phyloP scores from a whole-genome alignment of 768 basidiomycete species.

The Lentinula sp. region DNA sequence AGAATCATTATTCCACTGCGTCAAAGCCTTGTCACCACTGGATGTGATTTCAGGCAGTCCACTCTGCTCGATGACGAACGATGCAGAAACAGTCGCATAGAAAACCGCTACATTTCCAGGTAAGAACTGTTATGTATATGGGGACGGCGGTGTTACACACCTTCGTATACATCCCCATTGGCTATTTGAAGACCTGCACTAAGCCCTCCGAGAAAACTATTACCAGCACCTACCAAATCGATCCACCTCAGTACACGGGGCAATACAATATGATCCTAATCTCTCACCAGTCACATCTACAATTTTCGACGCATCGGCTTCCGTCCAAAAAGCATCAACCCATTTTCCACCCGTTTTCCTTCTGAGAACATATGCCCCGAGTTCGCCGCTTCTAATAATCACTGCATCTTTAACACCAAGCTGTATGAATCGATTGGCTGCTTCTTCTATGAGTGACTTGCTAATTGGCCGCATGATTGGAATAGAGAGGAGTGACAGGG shows the following conservation, averaged over 20 bases:
- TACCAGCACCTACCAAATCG: slow-evolving; percentile 70
- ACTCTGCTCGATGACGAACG: slow-evolving; percentile 76
- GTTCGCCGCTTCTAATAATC: slow-evolving; percentile 66
- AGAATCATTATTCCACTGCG: slow-evolving; percentile 68
- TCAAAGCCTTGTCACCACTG: slow-evolving; percentile 15
- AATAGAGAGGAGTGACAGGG: slow-evolving; percentile 57
- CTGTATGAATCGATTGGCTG: slow-evolving; percentile 56
- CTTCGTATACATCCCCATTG: slow-evolving; percentile 57
- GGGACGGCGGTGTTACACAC: slow-evolving; percentile 31
- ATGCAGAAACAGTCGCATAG: slow-evolving; percentile 78
- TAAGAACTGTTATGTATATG: neutral
- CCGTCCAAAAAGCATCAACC: slow-evolving; percentile 71
- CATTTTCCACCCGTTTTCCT: slow-evolving; percentile 40
- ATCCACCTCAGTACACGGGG: neutral
- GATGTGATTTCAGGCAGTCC: slow-evolving; percentile 55
- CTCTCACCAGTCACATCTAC: slow-evolving; percentile 75
- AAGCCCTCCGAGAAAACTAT: slow-evolving; percentile 81
- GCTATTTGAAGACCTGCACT: slow-evolving; percentile 62
- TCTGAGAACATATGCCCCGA: slow-evolving; percentile 65
- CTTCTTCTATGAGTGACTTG: slow-evolving; percentile 54
- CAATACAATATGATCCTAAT: no score
- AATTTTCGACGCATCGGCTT: slow-evolving; percentile 38
- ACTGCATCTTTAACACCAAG: slow-evolving; percentile 57
- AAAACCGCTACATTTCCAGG: slow-evolving; percentile 43
- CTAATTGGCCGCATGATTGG: slow-evolving; percentile 34